phyloP scores from a whole-genome alignment of 148 eudicot species.

The Rhododendron molle region DNA sequence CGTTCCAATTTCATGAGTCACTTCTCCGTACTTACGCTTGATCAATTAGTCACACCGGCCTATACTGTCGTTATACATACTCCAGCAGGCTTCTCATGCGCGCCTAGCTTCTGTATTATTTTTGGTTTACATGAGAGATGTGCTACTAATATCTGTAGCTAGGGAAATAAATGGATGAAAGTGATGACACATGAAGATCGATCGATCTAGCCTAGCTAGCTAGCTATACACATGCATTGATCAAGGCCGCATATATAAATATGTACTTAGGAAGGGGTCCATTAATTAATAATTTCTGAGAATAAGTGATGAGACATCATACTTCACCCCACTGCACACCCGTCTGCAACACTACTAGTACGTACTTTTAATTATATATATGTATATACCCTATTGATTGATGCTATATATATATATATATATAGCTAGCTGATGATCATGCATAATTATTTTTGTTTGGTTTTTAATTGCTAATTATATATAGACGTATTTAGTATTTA shows the following conservation, averaged over 20 bases:
- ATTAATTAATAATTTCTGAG: neutral
- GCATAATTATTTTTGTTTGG: neutral
- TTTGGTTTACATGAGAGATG: neutral
- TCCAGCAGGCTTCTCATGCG: neutral
- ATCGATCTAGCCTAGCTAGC: neutral
- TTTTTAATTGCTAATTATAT: neutral
- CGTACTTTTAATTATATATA: neutral
- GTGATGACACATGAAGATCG: neutral
- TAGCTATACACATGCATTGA: neutral
- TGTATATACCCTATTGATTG: neutral
- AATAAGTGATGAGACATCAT: neutral
- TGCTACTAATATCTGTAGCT: neutral
- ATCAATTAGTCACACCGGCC: neutral
- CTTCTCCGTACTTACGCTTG: neutral
- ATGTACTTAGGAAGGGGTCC: slow-evolving; percentile 1
- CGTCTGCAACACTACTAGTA: neutral
- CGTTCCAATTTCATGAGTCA: neutral
- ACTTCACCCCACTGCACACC: slow-evolving; percentile 1
- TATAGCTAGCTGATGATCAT: neutral
- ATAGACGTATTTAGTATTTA: too few species aligned
- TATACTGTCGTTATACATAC: neutral
- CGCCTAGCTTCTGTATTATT: neutral
- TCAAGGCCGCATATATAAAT: neutral
- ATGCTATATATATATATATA: neutral
- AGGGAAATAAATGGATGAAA: neutral